Evolutionary conservation across 345 rosid genomes (phyloP).

Genomic region (Salix udensis): DNA sequence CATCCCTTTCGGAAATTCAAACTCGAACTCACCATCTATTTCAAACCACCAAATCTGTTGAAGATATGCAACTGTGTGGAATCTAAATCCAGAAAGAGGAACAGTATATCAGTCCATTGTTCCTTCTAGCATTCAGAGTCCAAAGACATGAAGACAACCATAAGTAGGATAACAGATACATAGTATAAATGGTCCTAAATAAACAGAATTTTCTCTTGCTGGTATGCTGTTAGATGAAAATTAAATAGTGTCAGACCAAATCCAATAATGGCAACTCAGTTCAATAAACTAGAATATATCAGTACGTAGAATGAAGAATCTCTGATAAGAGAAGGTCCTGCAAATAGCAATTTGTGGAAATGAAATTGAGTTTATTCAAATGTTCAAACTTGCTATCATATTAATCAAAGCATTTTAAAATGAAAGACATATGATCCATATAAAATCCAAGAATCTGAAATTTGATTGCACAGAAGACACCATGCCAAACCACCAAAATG

Average conservation of each 20-base stretch:
- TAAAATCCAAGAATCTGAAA: not conserved
- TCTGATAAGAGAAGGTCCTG: not conserved
- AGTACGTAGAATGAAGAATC: not conserved
- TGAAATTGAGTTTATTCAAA: not conserved
- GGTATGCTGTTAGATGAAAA: not conserved
- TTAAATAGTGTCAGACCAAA: not conserved
- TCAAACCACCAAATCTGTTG: slow-evolving; percentile 28
- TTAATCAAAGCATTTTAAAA: not conserved
- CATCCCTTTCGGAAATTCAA: slow-evolving; percentile 18
- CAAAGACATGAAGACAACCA: not conserved
- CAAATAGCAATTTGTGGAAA: not conserved
- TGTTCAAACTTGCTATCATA: no score
- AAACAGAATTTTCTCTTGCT: not conserved
- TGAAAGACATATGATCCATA: not conserved
- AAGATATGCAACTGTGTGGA: slow-evolving; percentile 21
- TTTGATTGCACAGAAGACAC: not conserved
- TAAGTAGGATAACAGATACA: not conserved
- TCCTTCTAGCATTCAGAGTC: not conserved
- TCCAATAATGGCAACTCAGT: not conserved
- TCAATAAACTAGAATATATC: not conserved
- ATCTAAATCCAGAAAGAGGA: slow-evolving; percentile 1
- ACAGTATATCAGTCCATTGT: not conserved
- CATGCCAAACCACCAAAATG: not conserved
- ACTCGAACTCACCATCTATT: slow-evolving; percentile 21
- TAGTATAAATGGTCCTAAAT: no score